Percentiles rank a stretch among this genome's conserved stretches.
Conservation (phyloP, 2,329 filamentous ascomycete genomes). For the Exophiala calicioides region DNA sequence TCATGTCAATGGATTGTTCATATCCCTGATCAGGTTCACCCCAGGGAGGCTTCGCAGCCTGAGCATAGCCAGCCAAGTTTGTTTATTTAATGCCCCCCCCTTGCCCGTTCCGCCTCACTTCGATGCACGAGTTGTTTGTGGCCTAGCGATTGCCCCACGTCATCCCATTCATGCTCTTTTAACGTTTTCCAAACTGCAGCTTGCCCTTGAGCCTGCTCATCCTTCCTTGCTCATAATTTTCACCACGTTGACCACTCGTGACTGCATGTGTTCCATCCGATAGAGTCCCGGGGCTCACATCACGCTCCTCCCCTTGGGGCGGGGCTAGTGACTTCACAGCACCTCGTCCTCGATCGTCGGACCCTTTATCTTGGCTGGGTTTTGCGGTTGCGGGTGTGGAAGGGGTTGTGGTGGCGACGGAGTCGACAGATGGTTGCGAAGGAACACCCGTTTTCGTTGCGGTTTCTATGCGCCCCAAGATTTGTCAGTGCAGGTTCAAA, state of each 20-base stretch:
- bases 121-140: no score
- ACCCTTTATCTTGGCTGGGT: conserved; percentile 7
- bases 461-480: no score
- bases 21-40: no score
- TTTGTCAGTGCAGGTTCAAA: no score
- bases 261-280: conserved; percentile 28
- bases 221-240: conserved; percentile 26
- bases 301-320: conserved; percentile 18
- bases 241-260: conserved; percentile 28
- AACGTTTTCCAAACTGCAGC: conserved; percentile 24
- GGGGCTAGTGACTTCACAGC: conserved; percentile 11
- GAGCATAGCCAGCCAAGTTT: no score
- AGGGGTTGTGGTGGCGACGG: not conserved
- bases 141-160: no score
- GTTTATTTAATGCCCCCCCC: no score
- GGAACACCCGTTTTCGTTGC: no score
- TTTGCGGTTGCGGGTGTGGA: conserved; percentile 7
- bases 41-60: no score
- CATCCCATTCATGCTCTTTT: not conserved
- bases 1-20: no score
- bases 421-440: conserved; percentile 10
- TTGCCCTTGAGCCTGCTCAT: conserved; percentile 28
- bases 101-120: no score
- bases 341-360: conserved; percentile 9
- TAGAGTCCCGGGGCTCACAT: conserved; percentile 29